Evolutionary conservation across 345 rosid species (phyloP).

Genomic region (Eucalyptus cladocalyx): DNA sequence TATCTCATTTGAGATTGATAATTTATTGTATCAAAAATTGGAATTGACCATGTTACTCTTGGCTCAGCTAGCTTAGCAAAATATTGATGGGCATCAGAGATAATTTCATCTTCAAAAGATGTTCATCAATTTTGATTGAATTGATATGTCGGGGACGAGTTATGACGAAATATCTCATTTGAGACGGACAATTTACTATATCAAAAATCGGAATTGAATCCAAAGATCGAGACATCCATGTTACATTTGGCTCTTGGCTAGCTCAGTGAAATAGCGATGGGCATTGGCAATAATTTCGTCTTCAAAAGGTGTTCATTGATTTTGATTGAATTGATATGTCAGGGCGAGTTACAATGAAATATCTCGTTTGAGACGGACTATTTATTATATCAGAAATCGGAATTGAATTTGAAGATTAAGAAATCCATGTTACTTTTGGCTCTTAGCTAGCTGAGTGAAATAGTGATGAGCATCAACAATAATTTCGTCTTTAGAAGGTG

Average conservation of each 20-base stretch:
- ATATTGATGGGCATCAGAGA: too few relatives aligned
- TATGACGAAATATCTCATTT: not conserved
- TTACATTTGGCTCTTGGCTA: not conserved
- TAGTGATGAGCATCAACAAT: not conserved
- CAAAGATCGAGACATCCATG: not conserved
- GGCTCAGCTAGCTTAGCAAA: not conserved
- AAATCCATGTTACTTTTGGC: not conserved
- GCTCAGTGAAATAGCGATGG: not conserved
- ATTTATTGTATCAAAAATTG: not conserved
- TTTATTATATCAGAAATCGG: not conserved
- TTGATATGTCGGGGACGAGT: not conserved
- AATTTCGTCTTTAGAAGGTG: not conserved
- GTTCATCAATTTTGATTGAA: not conserved
- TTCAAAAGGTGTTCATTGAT: not conserved
- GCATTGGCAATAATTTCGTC: not conserved
- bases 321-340: not conserved
- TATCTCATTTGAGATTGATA: not conserved
- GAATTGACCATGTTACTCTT: not conserved
- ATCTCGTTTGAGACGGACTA: not conserved
- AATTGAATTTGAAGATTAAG: not conserved
- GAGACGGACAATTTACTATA: fast-evolving
- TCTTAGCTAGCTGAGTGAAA: not conserved
- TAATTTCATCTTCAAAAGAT: not conserved
- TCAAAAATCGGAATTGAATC: not conserved
- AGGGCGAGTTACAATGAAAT: fast-evolving